Evolutionary conservation across 1,139 yeast species (phyloP).

Genomic region (Saccharomyces pastorianus): DNA sequence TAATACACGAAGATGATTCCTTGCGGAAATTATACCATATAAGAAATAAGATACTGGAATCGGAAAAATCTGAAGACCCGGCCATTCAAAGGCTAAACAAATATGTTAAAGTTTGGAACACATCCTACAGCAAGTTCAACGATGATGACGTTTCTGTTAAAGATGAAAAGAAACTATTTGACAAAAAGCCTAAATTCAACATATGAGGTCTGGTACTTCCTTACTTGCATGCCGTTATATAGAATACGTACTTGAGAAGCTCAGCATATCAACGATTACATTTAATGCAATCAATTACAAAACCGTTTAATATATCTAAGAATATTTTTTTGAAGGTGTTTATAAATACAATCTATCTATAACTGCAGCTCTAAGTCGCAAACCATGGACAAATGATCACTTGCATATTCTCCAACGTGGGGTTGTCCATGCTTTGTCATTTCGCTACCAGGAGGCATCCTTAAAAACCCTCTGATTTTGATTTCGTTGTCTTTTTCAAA

Average conservation of each 20-base stretch:
- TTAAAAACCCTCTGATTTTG: slow-evolving; percentile 45
- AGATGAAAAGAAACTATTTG: not conserved
- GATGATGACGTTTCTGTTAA: slow-evolving; percentile 1
- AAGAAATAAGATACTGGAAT: slow-evolving; percentile 19
- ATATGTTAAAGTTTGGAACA: slow-evolving; percentile 25
- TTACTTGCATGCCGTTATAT: not conserved
- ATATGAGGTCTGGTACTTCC: not conserved
- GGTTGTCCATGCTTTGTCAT: slow-evolving; percentile 81
- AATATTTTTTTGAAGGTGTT: no score
- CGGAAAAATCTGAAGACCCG: slow-evolving; percentile 15
- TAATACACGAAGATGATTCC: slow-evolving; percentile 33
- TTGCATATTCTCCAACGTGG: slow-evolving; percentile 70
- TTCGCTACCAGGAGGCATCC: slow-evolving; percentile 63
- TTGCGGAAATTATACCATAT: slow-evolving; percentile 25
- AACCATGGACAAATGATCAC: slow-evolving; percentile 77
- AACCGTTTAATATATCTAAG: no score
- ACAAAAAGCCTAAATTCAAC: not conserved
- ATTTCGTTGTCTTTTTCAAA: slow-evolving; percentile 40
- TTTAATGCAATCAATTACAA: no score
- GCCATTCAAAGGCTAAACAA: slow-evolving; percentile 16
- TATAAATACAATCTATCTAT: not conserved
- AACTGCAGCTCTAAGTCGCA: slow-evolving; percentile 20
- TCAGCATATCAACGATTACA: no score
- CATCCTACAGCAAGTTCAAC: slow-evolving; percentile 14
- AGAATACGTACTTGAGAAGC: not conserved